Evolutionary conservation across 176 grass and related monocot genomes (phyloP).

Genomic region (Zoysia japonica): DNA sequence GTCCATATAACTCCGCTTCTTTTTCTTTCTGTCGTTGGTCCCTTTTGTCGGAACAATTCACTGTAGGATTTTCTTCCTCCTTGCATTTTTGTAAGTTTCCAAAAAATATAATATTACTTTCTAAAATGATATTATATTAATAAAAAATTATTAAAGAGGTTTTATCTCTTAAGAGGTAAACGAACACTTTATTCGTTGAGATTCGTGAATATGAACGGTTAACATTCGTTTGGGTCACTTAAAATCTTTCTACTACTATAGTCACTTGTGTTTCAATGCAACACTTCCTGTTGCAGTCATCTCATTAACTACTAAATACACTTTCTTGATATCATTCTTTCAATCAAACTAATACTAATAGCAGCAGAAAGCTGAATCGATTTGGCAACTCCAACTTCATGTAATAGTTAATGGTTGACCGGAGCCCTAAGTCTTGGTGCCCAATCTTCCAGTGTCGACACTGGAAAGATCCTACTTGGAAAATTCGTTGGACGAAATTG

Average conservation of each 20-base stretch:
- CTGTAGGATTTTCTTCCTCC: background rate
- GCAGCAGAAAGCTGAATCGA: slow-evolving; percentile 12
- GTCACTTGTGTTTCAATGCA: no score
- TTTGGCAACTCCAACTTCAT: slow-evolving; percentile 13
- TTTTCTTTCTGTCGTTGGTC: background rate
- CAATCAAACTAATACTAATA: background rate
- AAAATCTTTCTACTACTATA: no score
- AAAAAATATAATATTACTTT: no score
- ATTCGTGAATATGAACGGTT: no score
- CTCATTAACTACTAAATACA: background rate
- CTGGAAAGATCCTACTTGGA: slow-evolving; percentile 22
- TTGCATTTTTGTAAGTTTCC: background rate
- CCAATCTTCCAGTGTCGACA: slow-evolving; percentile 38
- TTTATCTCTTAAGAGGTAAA: no score
- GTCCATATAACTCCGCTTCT: background rate
- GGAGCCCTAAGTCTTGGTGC: slow-evolving; percentile 32
- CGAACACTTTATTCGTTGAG: no score
- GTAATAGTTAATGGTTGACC: slow-evolving; percentile 39
- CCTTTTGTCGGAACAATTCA: background rate
- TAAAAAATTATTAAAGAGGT: no score
- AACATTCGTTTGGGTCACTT: no score
- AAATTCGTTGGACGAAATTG: slow-evolving; percentile 19
- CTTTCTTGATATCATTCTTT: background rate
- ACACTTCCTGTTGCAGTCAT: background rate
- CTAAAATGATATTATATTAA: no score